Conservation (phyloP, 345 rosid genomes). For the Populus deltoides region DNA sequence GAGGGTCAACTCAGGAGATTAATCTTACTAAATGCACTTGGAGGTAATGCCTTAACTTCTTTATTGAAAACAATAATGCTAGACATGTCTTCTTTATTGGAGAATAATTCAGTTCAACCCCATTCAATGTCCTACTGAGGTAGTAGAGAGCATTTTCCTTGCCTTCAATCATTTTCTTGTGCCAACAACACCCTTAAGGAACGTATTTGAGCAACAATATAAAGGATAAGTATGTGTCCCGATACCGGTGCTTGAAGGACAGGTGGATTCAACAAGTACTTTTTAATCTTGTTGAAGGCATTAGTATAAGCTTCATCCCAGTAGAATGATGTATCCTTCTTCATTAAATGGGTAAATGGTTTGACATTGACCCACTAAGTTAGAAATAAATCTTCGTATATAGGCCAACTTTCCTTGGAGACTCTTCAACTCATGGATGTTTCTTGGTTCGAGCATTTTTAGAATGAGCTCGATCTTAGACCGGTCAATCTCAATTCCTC, state of each 20-base stretch:
- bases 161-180: neutral
- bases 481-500: constrained; percentile 6
- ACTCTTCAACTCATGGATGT: neutral
- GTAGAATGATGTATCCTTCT: neutral
- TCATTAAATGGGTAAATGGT: no score
- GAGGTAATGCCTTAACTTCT: neutral
- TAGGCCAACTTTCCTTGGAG: neutral
- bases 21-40: neutral
- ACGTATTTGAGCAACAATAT: neutral
- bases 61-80: neutral
- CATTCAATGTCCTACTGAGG: neutral
- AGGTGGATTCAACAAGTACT: neutral
- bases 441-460: neutral
- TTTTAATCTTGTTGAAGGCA: neutral
- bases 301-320: neutral
- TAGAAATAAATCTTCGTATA: no score
- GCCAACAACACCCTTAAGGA: neutral
- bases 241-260: neutral
- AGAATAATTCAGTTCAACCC: neutral
- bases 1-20: neutral
- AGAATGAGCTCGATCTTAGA: neutral
- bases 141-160: neutral
- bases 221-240: neutral
- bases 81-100: neutral
- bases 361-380: no score